These are phyloP conservation scores for Chlorella sp. DNA, from an alignment of 139 green algal species.

Conservation along the genomic window DNA sequence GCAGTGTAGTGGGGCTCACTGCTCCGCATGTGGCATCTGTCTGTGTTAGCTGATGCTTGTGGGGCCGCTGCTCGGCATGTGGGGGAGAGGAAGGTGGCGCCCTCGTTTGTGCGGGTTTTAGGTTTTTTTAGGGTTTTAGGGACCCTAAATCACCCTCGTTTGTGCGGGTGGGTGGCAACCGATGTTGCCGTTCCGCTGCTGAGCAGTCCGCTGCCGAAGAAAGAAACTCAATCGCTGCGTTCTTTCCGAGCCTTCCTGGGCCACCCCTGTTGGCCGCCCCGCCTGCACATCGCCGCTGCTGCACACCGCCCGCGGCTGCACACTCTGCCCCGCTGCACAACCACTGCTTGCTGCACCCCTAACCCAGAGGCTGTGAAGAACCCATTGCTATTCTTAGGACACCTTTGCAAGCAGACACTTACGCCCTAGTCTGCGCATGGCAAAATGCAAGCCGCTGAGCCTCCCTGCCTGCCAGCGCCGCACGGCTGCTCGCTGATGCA, in stretches of 20 bases:
- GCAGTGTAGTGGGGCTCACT: too few relatives aligned
- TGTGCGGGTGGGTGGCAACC: too few relatives aligned
- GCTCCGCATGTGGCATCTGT: too few relatives aligned
- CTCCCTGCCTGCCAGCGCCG: neutral
- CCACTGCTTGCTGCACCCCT: neutral
- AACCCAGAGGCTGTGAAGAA: neutral
- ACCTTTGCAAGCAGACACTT: slow-evolving; percentile 41
- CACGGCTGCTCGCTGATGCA: neutral
- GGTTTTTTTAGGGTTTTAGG: too few relatives aligned
- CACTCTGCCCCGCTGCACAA: neutral
- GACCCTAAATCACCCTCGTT: too few relatives aligned
- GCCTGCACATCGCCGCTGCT: neutral
- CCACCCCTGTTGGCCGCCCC: neutral
- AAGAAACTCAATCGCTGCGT: slow-evolving; percentile 52
- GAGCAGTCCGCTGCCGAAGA: slow-evolving; percentile 33
- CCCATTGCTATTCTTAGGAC: slow-evolving; percentile 47
- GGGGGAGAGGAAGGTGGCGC: neutral
- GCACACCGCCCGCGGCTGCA: too few relatives aligned
- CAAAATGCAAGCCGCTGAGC: slow-evolving; percentile 21
- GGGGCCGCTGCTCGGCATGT: neutral
- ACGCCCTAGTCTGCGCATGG: slow-evolving; percentile 29
- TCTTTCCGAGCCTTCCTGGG: slow-evolving; percentile 50
- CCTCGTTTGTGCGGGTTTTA: neutral
- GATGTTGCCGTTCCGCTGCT: too few relatives aligned
- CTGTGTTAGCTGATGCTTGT: neutral